Evolutionary conservation across 306 rosid genomes (phyloP).

Genomic region (Chamaecrista fasciculata): DNA sequence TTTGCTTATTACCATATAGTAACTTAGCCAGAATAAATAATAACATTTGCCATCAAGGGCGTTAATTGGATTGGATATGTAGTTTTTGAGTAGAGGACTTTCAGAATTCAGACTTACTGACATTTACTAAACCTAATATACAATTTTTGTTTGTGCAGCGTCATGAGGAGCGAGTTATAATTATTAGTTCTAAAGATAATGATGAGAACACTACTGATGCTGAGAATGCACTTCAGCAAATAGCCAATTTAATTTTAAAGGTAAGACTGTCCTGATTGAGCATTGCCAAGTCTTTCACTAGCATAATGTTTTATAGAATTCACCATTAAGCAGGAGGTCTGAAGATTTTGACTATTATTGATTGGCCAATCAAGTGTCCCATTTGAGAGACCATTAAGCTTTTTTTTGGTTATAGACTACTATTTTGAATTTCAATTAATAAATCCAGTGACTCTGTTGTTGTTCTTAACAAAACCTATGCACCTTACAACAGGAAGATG

Average conservation of each 20-base stretch:
- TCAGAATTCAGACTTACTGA: not conserved
- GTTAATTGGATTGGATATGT: conserved; percentile 6
- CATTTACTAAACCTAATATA: conserved; percentile 24
- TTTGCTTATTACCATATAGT: too few relatives aligned
- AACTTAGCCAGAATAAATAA: too few relatives aligned
- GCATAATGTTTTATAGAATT: not conserved
- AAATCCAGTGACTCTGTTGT: conserved; percentile 1
- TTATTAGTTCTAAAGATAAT: conserved; percentile 75
- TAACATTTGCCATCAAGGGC: conserved; percentile 19
- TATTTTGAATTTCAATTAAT: conserved; percentile 1
- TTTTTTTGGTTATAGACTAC: too few relatives aligned
- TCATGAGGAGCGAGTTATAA: conserved; percentile 92
- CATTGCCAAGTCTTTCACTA: conserved; percentile 5
- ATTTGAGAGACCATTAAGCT: conserved; percentile 6
- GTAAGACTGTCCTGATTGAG: conserved; percentile 38
- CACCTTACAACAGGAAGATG: conserved; percentile 70
- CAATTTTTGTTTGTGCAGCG: conserved; percentile 52
- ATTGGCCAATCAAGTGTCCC: not conserved
- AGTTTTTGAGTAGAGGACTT: not conserved
- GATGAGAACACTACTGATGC: conserved; percentile 71
- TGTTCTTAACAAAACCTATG: not conserved
- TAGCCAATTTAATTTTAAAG: conserved; percentile 74
- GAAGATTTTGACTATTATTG: conserved; percentile 6
- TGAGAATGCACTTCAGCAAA: conserved; percentile 79
- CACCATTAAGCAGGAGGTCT: conserved; percentile 9